Percentiles rank a stretch among this genome's conserved stretches.
Conservation (phyloP, 163 green algal species). For the Scenedesmus sp. region DNA sequence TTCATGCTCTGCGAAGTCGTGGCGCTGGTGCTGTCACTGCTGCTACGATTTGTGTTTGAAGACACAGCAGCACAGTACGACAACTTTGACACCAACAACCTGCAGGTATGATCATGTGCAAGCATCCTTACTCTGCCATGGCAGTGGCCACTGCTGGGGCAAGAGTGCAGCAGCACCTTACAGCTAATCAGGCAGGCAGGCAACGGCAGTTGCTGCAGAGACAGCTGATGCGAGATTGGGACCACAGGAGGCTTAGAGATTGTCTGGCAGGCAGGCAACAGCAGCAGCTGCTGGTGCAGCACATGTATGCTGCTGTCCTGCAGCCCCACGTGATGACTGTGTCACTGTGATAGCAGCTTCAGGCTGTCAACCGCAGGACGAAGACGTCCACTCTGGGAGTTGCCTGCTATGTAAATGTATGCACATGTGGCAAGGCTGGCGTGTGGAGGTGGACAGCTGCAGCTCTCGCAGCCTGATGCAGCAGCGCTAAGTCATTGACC, state of each 20-base stretch:
- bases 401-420: no score
- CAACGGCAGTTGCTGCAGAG: no score
- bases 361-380: no score
- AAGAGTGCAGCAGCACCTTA: not conserved
- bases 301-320: not conserved
- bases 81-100: conserved; percentile 38
- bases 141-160: not conserved
- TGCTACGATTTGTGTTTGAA: conserved; percentile 31
- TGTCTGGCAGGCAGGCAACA: no score
- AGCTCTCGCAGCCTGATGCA: not conserved
- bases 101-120: not conserved
- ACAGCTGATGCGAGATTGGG: no score
- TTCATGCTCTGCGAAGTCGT: conserved; percentile 32
- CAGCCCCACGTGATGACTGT: not conserved
- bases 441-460: no score
- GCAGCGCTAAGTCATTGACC: not conserved
- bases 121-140: not conserved
- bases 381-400: no score
- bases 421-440: no score
- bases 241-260: no score
- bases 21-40: conserved; percentile 37
- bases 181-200: no score
- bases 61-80: conserved; percentile 1
- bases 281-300: not conserved
- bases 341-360: no score